A percentile compares a stretch with the other conserved stretches of the same genome.
Evolutionary conservation across 352 stramenopile species (phyloP).

Genomic region (Phytophthora hibernalis): DNA sequence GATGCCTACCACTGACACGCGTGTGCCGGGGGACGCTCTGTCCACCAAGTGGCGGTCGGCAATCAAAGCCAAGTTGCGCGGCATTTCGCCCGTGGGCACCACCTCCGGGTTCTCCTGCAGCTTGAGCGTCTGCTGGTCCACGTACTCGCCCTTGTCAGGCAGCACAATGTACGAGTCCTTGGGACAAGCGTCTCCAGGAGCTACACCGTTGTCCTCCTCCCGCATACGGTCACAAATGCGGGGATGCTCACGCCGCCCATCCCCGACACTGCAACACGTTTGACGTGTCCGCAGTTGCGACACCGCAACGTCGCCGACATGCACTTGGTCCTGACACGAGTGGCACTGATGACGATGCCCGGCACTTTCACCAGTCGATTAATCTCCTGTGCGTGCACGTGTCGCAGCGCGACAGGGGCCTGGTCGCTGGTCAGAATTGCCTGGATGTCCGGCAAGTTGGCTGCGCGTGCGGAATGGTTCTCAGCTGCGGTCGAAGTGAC

Average conservation of each 20-base stretch:
- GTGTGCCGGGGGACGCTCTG: conserved; percentile 94
- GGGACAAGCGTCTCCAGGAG: conserved; percentile 64
- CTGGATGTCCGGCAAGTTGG: conserved; percentile 75
- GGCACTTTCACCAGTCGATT: conserved; percentile 92
- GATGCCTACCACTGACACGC: conserved; percentile 96
- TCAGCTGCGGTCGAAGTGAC: conserved; percentile 17
- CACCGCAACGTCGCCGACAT: conserved; percentile 92
- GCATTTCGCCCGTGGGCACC: conserved; percentile 99
- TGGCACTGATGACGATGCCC: conserved; percentile 97
- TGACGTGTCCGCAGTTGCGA: conserved; percentile 82
- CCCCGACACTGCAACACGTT: conserved; percentile 65
- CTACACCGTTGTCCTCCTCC: conserved; percentile 46
- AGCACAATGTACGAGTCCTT: conserved; percentile 95
- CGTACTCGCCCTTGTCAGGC: conserved; percentile 94
- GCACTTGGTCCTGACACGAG: conserved; percentile 93
- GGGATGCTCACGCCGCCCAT: conserved; percentile 83
- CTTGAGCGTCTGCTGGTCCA: conserved; percentile 99
- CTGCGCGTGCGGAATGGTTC: conserved; percentile 6
- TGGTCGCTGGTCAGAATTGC: conserved; percentile 87
- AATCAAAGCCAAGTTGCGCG: conserved; percentile 94
- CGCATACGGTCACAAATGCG: conserved; percentile 82
- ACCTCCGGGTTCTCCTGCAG: conserved; percentile 96
- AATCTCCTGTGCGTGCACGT: conserved; percentile 91
- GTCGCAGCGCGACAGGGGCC: conserved; percentile 67
- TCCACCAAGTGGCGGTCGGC: conserved; percentile 97